Base-by-base conservation (phyloP, 805 yeast genomes). In the Candida yuanshanica region DNA sequence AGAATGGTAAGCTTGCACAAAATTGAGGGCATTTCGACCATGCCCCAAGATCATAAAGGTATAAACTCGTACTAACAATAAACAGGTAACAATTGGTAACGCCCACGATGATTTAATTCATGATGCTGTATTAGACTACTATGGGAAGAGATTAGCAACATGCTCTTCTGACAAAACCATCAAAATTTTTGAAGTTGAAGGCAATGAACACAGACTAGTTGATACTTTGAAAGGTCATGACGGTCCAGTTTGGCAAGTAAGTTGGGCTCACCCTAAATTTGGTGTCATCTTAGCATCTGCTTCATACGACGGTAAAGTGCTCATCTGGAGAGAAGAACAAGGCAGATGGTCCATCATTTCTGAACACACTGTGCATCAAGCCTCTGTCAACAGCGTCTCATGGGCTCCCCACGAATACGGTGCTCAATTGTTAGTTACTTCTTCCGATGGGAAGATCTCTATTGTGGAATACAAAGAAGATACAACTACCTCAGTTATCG, bases 321-420 rank as follows among this genome's bases (percentile, higher is more conserved):
- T 90, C 46, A 80, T 93, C 55, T 93, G 99, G 99, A 83, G 87
- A 58, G 96, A 91, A 64, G 96, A 88, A 53, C 81, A 83, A 38
- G 88, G 84, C 36, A 77, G 74, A 53, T 93, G 98, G 98, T 69
- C 83, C 23, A 82, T 79, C 55, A 86, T 91, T 51, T 86, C 95
- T 9, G 87, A 83, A 56, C 95, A 89, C 62, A 73, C 83, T 5
- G 84, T 79, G 26, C 99, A 93, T 65, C 87, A 83, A 55, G 98
- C 96, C 18, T 84, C 95, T 42, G 97, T 93, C 12, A 93, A 93
- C 66, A 81, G 95, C 39, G 91, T 93, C 20, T 74, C 81, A 41
- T 93, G 99, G 99, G 96, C 96, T 10, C 98, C 98, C 14, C 95
- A 87, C 56, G 98, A 91, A 65, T 83, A 85, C 55, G 98, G 99